These are phyloP conservation scores for Brassica carinata DNA, from an alignment of 345 rosid species.

Conservation along the genomic window DNA sequence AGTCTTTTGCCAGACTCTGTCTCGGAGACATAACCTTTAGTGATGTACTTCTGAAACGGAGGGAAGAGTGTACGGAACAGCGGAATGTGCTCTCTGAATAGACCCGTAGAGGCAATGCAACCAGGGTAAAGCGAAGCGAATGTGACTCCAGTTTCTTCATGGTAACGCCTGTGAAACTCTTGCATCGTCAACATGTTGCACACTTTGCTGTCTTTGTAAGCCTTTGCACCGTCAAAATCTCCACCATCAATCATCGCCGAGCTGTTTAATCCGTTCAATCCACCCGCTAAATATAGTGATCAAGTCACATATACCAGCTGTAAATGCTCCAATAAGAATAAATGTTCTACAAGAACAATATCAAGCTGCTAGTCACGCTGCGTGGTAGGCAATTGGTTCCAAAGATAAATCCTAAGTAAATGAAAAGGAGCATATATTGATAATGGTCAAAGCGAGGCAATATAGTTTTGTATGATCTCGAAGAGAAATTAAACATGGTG, in stretches of 20 bases:
- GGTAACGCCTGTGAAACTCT: constrained; percentile 90
- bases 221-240: constrained; percentile 92
- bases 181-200: constrained; percentile 97
- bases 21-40: constrained; percentile 92
- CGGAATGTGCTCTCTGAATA: constrained; percentile 96
- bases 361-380: no score
- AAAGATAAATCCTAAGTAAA: no score
- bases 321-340: no score
- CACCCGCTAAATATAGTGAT: no score
- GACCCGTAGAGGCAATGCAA: constrained; percentile 93
- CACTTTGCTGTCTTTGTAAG: constrained; percentile 97
- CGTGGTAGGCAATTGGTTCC: no score
- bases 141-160: constrained; percentile 77
- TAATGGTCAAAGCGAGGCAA: no score
- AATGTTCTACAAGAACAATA: no score
- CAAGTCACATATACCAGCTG: no score
- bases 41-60: constrained; percentile 95
- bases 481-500: no score
- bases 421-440: no score
- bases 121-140: constrained; percentile 94
- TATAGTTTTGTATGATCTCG: no score
- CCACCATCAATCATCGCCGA: constrained; percentile 90
- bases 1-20: constrained; percentile 89
- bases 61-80: constrained; percentile 90
- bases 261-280: constrained; percentile 79